phyloP scores from a whole-genome alignment of 2,329 filamentous ascomycete genomes.

The Gaeumannomyces tritici region DNA sequence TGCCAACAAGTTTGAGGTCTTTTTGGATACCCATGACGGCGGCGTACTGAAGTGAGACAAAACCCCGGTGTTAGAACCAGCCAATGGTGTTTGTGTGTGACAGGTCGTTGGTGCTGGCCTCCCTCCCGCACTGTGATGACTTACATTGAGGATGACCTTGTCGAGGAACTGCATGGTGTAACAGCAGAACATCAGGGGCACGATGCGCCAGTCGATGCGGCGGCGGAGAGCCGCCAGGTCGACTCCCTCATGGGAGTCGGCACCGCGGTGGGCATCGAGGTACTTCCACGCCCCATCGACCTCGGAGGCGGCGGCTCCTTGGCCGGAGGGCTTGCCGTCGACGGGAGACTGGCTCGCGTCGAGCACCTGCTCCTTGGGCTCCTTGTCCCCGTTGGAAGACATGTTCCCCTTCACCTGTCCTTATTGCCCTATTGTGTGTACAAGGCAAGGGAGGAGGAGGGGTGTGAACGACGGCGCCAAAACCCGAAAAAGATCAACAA shows the following conservation, averaged over 20 bases:
- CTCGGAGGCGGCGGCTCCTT: constrained; percentile 10
- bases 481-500: background rate
- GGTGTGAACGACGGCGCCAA: background rate
- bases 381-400: constrained; percentile 1
- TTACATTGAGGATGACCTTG: constrained; percentile 53
- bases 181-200: constrained; percentile 9
- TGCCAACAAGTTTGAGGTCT: constrained; percentile 44
- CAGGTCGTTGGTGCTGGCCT: background rate
- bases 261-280: constrained; percentile 30
- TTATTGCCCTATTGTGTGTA: too few species aligned
- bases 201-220: constrained; percentile 21
- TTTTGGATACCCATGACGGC: constrained; percentile 53
- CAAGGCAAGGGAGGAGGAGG: background rate
- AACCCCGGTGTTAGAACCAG: background rate
- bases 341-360: constrained; percentile 7
- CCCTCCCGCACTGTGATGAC: constrained; percentile 12
- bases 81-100: background rate
- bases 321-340: background rate
- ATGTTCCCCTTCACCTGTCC: background rate
- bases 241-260: constrained; percentile 16
- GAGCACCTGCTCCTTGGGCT: constrained; percentile 8
- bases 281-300: constrained; percentile 38
- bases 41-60: constrained; percentile 35
- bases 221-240: constrained; percentile 37
- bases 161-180: constrained; percentile 11